phyloP scores from a whole-genome alignment of 495 filamentous ascomycete genomes.

The Aspergillus coremiiformis region DNA sequence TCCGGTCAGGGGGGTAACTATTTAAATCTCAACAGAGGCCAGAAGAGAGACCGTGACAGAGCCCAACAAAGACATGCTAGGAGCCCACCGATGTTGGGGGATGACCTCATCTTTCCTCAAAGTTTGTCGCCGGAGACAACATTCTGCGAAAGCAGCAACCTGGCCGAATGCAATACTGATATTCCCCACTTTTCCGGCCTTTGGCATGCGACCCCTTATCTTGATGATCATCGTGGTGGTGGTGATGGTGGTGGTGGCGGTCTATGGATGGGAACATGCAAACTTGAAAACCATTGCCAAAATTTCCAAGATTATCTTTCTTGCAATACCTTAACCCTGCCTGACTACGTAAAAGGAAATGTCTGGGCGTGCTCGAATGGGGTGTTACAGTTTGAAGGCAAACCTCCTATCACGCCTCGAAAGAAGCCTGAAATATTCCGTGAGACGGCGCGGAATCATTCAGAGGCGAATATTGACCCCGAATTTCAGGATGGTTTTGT shows the following conservation, averaged over 20 bases:
- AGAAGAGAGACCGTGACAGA: conserved; percentile 39
- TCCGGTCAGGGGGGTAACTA: conserved; percentile 19
- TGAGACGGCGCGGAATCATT: conserved; percentile 36
- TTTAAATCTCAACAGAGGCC: conserved; percentile 25
- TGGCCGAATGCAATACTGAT: conserved; percentile 31
- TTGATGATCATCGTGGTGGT: conserved; percentile 24
- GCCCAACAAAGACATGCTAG: conserved; percentile 45
- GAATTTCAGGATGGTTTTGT: conserved; percentile 81
- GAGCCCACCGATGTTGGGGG: conserved; percentile 78
- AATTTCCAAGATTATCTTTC: conserved; percentile 2
- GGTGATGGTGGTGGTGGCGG: too few relatives aligned
- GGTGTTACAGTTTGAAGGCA: background rate
- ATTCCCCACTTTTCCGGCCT: conserved; percentile 26
- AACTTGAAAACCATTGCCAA: conserved; percentile 17
- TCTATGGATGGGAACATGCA: conserved; percentile 62
- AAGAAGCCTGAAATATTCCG: background rate
- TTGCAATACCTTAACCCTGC: background rate
- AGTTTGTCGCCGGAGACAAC: conserved; percentile 76
- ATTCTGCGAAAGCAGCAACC: conserved; percentile 58
- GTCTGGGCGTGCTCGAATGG: background rate
- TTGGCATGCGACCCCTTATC: conserved; percentile 30
- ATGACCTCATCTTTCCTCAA: conserved; percentile 64
- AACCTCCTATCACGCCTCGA: background rate
- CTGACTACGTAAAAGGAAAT: background rate
- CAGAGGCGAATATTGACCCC: conserved; percentile 46